Conservation (phyloP, 2,329 filamentous ascomycete genomes). For the Neoscytalidium dimidiatum region DNA sequence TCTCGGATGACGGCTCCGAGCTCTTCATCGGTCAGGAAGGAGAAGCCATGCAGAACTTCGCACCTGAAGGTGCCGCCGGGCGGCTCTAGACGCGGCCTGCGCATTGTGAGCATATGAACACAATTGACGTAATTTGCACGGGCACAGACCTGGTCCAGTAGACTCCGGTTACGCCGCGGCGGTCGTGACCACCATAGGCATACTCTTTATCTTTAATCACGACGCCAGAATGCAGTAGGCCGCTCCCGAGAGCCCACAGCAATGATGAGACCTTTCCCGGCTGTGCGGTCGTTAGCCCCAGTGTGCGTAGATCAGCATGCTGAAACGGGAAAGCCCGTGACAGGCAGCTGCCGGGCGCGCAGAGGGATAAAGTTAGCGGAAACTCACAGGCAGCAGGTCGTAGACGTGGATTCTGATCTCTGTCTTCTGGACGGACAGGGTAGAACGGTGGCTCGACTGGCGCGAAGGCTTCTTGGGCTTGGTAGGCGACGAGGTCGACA, state of each 20-base stretch:
- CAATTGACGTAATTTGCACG: constrained; percentile 7
- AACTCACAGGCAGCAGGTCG: constrained; percentile 68
- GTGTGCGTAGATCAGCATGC: constrained; percentile 3
- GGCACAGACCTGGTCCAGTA: constrained; percentile 68
- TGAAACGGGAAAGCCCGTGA: constrained; percentile 6
- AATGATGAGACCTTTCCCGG: constrained; percentile 73
- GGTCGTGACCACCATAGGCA: constrained; percentile 80
- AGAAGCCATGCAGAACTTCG: constrained; percentile 78
- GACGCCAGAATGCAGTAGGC: constrained; percentile 79
- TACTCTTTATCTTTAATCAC: constrained; percentile 81
- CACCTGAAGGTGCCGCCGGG: constrained; percentile 76
- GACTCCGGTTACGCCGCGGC: constrained; percentile 70
- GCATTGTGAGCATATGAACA: background rate
- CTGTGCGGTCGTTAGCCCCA: constrained; percentile 39
- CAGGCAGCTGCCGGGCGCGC: background rate
- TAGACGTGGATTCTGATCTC: constrained; percentile 78
- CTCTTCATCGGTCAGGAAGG: constrained; percentile 67
- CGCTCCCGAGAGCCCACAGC: constrained; percentile 76
- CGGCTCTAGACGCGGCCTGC: constrained; percentile 64
- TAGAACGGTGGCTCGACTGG: constrained; percentile 59
- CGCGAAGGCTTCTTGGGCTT: constrained; percentile 28
- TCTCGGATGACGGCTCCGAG: constrained; percentile 69
- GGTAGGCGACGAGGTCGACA: constrained; percentile 8
- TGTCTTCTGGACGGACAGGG: constrained; percentile 69
- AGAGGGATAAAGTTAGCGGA: background rate